Evolutionary conservation across 257 asterid species (phyloP).

Genomic region (Solanum pennellii): DNA sequence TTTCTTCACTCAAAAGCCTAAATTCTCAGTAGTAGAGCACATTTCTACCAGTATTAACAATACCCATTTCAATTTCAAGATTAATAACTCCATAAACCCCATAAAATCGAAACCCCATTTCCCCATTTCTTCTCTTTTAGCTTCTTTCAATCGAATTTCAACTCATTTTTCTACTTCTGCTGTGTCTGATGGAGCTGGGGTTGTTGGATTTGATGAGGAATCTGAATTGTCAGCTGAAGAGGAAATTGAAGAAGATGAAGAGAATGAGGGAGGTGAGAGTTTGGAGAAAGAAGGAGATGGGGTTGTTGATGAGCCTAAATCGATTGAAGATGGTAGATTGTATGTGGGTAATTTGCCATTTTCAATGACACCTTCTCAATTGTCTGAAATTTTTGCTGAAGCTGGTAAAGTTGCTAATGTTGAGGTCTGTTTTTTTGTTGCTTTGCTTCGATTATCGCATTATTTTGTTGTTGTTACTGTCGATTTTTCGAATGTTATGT

Average conservation of each 20-base stretch:
- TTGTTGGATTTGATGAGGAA: conserved; percentile 7
- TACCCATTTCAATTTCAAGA: conserved; percentile 19
- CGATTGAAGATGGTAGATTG: conserved; percentile 51
- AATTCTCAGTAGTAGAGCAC: background rate
- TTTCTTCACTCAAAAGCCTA: background rate
- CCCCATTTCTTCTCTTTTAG: conserved; percentile 4
- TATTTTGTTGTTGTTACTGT: background rate
- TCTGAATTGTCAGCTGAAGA: conserved; percentile 7
- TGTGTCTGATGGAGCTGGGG: conserved; percentile 25
- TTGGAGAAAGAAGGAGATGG: conserved; percentile 12
- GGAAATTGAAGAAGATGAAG: conserved; percentile 14
- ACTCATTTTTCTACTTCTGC: conserved; percentile 18
- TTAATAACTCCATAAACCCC: background rate
- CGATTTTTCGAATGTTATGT: background rate
- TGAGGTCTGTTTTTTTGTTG: conserved; percentile 35
- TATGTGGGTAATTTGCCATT: conserved; percentile 91
- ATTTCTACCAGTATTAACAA: conserved; percentile 2
- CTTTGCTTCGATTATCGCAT: background rate
- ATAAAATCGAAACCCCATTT: conserved; percentile 16
- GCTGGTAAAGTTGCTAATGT: conserved; percentile 72
- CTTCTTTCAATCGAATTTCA: background rate
- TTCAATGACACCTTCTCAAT: conserved; percentile 57
- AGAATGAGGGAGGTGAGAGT: conserved; percentile 1
- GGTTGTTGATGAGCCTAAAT: conserved; percentile 7
- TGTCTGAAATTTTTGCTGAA: conserved; percentile 69